Base-by-base conservation (phyloP, 495 filamentous ascomycete genomes). In the Xylaria curta region DNA sequence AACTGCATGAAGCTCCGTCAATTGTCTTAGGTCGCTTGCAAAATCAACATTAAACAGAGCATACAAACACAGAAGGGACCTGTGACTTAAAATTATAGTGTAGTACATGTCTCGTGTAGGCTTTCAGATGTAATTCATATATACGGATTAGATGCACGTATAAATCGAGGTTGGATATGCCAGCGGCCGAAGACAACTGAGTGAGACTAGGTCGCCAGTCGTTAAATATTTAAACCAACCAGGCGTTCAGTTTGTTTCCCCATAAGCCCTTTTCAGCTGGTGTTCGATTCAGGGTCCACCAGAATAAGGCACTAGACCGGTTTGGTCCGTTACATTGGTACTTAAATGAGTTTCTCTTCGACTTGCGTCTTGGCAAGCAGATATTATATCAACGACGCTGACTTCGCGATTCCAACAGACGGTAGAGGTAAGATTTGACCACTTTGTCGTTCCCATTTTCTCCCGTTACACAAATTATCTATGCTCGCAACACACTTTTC, bases 301-400 rank as follows among this genome's bases (percentile, higher is more conserved):
- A 24, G 24, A 12, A 54, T 5, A 10, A 31, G 3, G 26, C 53
- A 21, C 33, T 38, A 60, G 19, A 36, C 58, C 19, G 38, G 15
- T 28, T 63, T 28, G 15, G 60, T 44, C 19, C 1, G 24, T 26
- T 61, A 42, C 19, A 12, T 61, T 12, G 19, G 33, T 15, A n/a
- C n/a, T n/a, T n/a, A 26, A 10, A 36, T 36, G 26, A 63, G 60
- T 63, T 60, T 63, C 36, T 63, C 60, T 63, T 63, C 60, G 44
- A 63, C 36, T 4, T 4, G 2, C 15, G n/a, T 63, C 38, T 63
- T 63, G 60, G 60, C 60, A 44, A 44, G 60, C 7, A 44, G 21
- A 44, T 44, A 63, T 28, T 33, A 28, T 44, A 33, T 63, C 38
- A n/a, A 15, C 38, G 15, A 24, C 60, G 3, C 60, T 28, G n/a